Conservation (phyloP, 208 protist genomes). For the Crithidia bombi region DNA sequence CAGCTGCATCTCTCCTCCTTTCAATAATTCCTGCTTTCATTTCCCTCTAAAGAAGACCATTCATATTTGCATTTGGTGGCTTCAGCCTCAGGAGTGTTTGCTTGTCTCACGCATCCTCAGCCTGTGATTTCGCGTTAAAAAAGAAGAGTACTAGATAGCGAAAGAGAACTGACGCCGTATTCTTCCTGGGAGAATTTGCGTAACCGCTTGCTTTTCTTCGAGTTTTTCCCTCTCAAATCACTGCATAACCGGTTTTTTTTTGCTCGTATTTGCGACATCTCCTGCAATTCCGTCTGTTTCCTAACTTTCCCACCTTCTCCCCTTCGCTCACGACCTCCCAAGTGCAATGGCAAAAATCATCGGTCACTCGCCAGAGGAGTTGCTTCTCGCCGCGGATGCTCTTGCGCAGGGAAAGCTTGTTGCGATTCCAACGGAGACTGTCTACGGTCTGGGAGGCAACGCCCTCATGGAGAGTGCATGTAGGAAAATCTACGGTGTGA, state of each 20-base stretch:
- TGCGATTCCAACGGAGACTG: slow-evolving; percentile 98
- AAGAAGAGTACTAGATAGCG: too few relatives aligned
- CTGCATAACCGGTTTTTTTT: not conserved
- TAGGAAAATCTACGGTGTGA: slow-evolving; percentile 94
- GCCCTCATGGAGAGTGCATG: slow-evolving; percentile 88
- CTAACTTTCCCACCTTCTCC: not conserved
- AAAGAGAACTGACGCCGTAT: too few relatives aligned
- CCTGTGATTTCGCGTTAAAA: too few relatives aligned
- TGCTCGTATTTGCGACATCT: not conserved
- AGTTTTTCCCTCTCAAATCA: not conserved
- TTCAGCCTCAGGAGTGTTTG: too few relatives aligned
- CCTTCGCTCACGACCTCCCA: not conserved
- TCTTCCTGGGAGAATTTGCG: too few relatives aligned
- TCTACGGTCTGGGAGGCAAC: slow-evolving; percentile 98
- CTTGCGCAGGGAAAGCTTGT: slow-evolving; percentile 84
- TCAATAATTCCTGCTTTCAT: too few relatives aligned
- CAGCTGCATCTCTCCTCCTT: too few relatives aligned
- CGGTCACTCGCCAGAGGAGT: slow-evolving; percentile 39
- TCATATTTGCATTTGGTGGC: too few relatives aligned
- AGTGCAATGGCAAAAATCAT: slow-evolving; percentile 63
- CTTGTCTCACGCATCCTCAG: too few relatives aligned
- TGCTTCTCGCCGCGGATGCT: slow-evolving; percentile 56
- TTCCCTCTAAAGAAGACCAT: too few relatives aligned
- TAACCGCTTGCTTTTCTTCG: not conserved
- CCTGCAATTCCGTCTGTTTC: too few relatives aligned